Conservation (phyloP, 2,329 filamentous ascomycete genomes). For the Sclerotinia borealis region DNA sequence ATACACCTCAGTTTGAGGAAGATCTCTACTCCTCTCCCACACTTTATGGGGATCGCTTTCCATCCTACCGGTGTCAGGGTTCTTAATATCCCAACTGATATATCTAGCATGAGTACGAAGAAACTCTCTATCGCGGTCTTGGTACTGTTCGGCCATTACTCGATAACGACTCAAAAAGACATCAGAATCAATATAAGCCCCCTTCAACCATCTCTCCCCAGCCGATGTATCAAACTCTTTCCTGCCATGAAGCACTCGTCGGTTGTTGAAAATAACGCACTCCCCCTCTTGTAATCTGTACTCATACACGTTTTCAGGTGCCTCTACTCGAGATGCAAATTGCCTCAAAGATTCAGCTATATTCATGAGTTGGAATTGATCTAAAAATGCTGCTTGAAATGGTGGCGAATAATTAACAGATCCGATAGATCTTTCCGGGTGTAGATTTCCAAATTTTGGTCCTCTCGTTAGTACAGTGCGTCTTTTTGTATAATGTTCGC, state of each 20-base stretch:
- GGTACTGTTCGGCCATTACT: conserved; percentile 30
- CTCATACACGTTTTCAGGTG: conserved; percentile 56
- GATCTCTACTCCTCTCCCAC: conserved; percentile 6
- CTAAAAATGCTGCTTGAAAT: conserved; percentile 55
- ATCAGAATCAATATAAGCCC: conserved; percentile 72
- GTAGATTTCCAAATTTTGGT: too few relatives aligned
- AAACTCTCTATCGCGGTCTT: not conserved
- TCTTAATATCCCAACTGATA: conserved; percentile 3
- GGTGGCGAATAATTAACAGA: conserved; percentile 68
- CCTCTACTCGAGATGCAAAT: conserved; percentile 24
- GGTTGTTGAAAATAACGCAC: conserved; percentile 90
- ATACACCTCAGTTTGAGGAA: conserved; percentile 5
- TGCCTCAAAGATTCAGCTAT: not conserved
- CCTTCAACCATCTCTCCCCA: conserved; percentile 75
- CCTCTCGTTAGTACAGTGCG: too few relatives aligned
- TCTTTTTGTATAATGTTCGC: conserved; percentile 62
- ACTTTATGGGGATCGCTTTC: conserved; percentile 10
- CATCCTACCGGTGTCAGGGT: conserved; percentile 6
- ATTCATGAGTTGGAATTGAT: conserved; percentile 38
- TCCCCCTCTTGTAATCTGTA: conserved; percentile 72
- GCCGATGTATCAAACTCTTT: conserved; percentile 62
- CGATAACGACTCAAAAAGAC: conserved; percentile 46
- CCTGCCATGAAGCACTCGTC: conserved; percentile 77
- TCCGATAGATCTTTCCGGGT: too few relatives aligned
- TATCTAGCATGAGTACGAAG: conserved; percentile 1